A percentile compares a stretch with the other conserved stretches of the same genome.
Conservation (phyloP, 2,329 filamentous ascomycete genomes). For the Penicillium concentricum region DNA sequence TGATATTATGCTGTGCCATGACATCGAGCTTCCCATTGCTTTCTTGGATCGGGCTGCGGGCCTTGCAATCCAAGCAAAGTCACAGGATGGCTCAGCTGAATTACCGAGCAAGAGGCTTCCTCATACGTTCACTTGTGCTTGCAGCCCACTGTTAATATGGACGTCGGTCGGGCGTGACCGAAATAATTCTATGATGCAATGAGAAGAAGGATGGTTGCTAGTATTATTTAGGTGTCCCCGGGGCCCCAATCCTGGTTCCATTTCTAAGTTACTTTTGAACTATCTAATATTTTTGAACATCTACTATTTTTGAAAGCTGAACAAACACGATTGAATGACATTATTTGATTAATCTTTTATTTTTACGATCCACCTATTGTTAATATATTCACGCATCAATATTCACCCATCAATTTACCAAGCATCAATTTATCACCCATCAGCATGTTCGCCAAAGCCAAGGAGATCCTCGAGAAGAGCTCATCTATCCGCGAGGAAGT, state of each 20-base stretch:
- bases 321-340: slow-evolving; percentile 21
- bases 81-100: slow-evolving; percentile 1
- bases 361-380: slow-evolving; percentile 1
- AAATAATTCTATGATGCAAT: slow-evolving; percentile 24
- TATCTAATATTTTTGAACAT: not conserved
- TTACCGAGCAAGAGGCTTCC: not conserved
- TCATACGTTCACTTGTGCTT: slow-evolving; percentile 1
- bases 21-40: not conserved
- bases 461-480: not conserved
- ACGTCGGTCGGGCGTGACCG: slow-evolving; percentile 3
- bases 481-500: slow-evolving; percentile 6
- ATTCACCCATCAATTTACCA: slow-evolving; percentile 1
- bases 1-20: not conserved
- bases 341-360: slow-evolving; percentile 9
- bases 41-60: slow-evolving; percentile 6
- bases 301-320: slow-evolving; percentile 7
- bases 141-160: not conserved
- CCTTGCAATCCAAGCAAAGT: slow-evolving; percentile 7
- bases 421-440: not conserved
- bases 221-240: slow-evolving; percentile 12
- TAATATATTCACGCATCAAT: not conserved
- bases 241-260: not conserved
- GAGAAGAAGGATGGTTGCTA: not conserved
- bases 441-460: slow-evolving; percentile 17
- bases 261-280: too few species aligned